Evolutionary conservation across 345 rosid species (phyloP), one percentile per base, ranked within the genome.

Genomic region (Camelina neglecta): DNA sequence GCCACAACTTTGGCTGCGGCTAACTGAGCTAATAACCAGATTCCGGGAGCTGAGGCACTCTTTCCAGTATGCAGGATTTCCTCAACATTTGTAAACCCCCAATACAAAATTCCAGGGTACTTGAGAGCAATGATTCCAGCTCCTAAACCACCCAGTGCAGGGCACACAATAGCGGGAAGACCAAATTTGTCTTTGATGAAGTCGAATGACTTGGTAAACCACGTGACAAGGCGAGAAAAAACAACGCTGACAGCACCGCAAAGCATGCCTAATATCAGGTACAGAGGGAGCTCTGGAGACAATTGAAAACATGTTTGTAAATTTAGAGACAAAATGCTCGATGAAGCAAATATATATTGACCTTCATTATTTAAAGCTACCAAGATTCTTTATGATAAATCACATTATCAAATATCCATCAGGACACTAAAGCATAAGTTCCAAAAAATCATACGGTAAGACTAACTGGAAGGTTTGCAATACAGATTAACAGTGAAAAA

Each of bases 21-120:
- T 74, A 95, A 75, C 81, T 95, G 99, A 65, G 97, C 73, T 82
- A 95, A 79, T 74, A 95, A 81, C 97, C 96, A 89, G 74, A 92
- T 90, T 82, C 99, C 99, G 61, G 99, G 97, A 83, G 97, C 99
- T 68, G 96, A 89, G 47, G 97, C 97, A 74, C 82, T 88, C 79
- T 95, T 95, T 68, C 98, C 98, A 67, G 98, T 92, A 84, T 86
- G 98, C 64, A 94, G 79, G 72, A 94, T 94, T 75, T 94, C 98
- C 82, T 94, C 97, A 55, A 94, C 98, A 83, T 94, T 94, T 60
- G 97, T 94, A 83, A 94, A 94, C 60, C 98, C 98, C 98, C 98
- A 92, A 69, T 92, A 92, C 59, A 94, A 81, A 75, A 94, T 86
- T 83, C 98, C 98, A 48, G 98, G 98, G 84, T 94, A 94, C 77